phyloP scores from a whole-genome alignment of 225 moss, liverwort and hornwort species.

The Thuidium tamariscinum region DNA sequence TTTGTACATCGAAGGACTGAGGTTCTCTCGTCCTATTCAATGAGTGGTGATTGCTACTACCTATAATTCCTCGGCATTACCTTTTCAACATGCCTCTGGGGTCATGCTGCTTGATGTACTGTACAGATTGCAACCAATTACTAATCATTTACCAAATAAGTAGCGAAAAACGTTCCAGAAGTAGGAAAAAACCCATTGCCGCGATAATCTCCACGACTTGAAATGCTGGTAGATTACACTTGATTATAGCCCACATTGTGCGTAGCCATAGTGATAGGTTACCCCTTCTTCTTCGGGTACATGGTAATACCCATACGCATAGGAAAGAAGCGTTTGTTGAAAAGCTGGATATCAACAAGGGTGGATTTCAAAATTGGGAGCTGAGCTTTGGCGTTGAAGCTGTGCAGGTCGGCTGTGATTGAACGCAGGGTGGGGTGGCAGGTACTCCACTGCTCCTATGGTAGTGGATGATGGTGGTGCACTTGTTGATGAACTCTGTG shows the following conservation, averaged over 20 bases:
- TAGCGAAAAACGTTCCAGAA: background rate
- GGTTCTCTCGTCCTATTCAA: background rate
- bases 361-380: slow-evolving; percentile 26
- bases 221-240: background rate
- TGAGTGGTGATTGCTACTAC: background rate
- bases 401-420: background rate
- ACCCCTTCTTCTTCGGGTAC: no score
- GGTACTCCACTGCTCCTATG: slow-evolving; percentile 4
- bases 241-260: background rate
- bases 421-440: slow-evolving; percentile 23
- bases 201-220: background rate
- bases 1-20: background rate
- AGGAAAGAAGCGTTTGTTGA: background rate
- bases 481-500: background rate
- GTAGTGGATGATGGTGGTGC: background rate
- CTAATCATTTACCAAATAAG: background rate
- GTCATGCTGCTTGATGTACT: background rate
- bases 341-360: background rate
- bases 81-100: background rate
- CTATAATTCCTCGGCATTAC: background rate
- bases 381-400: slow-evolving; percentile 24
- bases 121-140: background rate
- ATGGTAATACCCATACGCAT: no score
- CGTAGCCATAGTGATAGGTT: background rate
- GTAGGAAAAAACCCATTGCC: background rate